Conservation (phyloP, 345 rosid genomes). For the Eucalyptus victrix region DNA sequence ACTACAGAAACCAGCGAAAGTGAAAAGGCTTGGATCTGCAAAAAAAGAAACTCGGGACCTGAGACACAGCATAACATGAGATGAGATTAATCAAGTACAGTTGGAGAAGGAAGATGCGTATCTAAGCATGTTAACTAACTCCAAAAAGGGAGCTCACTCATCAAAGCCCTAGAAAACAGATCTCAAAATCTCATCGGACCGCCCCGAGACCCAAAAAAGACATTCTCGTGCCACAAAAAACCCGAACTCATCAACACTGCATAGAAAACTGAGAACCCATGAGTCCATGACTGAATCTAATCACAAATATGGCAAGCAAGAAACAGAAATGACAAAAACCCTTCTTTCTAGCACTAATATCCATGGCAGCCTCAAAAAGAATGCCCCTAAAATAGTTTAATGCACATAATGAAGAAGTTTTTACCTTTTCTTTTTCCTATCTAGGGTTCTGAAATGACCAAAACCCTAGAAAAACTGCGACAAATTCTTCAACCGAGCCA, state of each 20-base stretch:
- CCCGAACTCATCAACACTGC: neutral
- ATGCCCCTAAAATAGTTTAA: neutral
- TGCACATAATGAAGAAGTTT: neutral
- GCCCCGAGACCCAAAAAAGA: slow-evolving; percentile 15
- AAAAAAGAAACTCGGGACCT: neutral
- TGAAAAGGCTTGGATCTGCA: neutral
- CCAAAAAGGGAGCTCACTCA: slow-evolving; percentile 10
- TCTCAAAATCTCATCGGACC: slow-evolving; percentile 13
- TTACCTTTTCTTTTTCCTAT: neutral
- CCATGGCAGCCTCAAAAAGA: neutral
- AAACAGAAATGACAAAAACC: neutral
- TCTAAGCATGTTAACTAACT: neutral
- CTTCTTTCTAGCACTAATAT: neutral
- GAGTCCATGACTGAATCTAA: neutral
- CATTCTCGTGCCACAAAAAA: slow-evolving; percentile 1
- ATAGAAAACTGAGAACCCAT: neutral
- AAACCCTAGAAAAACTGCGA: neutral
- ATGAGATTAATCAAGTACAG: neutral
- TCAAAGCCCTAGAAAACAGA: slow-evolving; percentile 6
- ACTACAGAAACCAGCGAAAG: neutral
- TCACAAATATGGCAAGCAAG: neutral
- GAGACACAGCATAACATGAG: neutral
- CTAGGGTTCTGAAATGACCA: neutral
- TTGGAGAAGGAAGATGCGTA: neutral
- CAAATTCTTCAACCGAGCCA: neutral